Conservation (phyloP, 2,329 filamentous ascomycete species). For the Coniochaeta sp. region DNA sequence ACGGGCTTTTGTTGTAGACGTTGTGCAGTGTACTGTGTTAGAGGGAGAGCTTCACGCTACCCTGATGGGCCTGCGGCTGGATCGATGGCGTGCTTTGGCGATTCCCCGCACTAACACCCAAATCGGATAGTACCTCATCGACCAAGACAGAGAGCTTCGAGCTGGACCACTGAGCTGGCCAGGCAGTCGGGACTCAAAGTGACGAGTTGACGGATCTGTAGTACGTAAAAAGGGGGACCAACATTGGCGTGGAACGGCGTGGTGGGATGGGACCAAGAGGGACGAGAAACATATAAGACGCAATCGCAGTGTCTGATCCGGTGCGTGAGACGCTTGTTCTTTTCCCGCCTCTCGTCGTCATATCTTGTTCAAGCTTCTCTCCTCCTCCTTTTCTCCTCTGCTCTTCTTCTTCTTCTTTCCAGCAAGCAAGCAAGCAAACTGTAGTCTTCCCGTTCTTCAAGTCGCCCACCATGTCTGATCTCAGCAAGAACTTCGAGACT, state of each 20-base stretch:
- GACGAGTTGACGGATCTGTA: neutral
- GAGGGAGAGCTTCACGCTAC: no score
- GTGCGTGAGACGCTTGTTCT: neutral
- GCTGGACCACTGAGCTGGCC: neutral
- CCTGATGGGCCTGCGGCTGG: slow-evolving; percentile 3
- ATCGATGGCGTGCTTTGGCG: slow-evolving; percentile 25
- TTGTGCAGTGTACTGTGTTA: no score
- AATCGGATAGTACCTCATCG: slow-evolving; percentile 6
- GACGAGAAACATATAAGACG: slow-evolving; percentile 1
- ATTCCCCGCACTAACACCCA: slow-evolving; percentile 20
- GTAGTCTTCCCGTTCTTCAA: neutral
- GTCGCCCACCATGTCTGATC: slow-evolving; percentile 31
- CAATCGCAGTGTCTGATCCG: neutral
- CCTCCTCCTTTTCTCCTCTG: neutral
- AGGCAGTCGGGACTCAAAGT: neutral
- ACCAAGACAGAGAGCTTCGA: slow-evolving; percentile 1
- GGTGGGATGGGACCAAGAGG: neutral
- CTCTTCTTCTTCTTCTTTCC: neutral
- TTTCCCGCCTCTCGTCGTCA: neutral
- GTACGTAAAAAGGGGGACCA: neutral
- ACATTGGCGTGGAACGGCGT: neutral
- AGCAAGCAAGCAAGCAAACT: slow-evolving; percentile 5
- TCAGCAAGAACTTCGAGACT: slow-evolving; percentile 68
- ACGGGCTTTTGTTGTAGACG: no score
- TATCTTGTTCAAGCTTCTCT: neutral